These are phyloP conservation scores for Phytopythium sindhum DNA, from an alignment of 352 stramenopile genomes.

Conservation along the genomic window DNA sequence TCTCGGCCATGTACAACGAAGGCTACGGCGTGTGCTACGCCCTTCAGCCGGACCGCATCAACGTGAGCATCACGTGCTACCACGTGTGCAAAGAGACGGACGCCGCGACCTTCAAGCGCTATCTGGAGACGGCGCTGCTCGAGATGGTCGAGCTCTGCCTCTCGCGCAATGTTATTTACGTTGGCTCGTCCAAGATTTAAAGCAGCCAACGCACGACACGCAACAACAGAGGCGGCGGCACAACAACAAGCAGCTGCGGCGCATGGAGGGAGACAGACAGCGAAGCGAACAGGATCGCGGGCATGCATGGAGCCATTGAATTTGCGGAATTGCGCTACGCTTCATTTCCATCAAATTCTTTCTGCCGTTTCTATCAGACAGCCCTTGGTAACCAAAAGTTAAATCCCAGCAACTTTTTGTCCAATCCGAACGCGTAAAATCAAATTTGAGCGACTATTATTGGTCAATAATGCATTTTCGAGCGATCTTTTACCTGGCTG, in stretches of 20 bases:
- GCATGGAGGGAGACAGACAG: background rate
- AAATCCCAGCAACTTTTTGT: too few relatives aligned
- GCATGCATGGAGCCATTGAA: background rate
- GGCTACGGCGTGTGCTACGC: conserved; percentile 96
- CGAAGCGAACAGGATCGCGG: background rate
- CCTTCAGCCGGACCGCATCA: conserved; percentile 92
- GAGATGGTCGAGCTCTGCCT: conserved; percentile 95
- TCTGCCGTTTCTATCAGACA: too few relatives aligned
- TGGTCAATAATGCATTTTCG: background rate
- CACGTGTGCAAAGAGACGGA: conserved; percentile 77
- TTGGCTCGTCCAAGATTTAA: conserved; percentile 85
- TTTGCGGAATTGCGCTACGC: background rate
- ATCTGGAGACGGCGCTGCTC: conserved; percentile 92
- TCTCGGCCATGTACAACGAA: conserved; percentile 93
- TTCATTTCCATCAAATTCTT: too few relatives aligned
- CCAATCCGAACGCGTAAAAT: too few relatives aligned
- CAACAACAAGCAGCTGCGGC: background rate
- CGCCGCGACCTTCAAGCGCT: conserved; percentile 83
- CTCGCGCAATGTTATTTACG: conserved; percentile 87
- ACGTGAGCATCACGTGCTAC: conserved; percentile 94
- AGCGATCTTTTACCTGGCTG: conserved; percentile 5
- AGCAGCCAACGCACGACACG: background rate
- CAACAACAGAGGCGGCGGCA: background rate
- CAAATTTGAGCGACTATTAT: too few relatives aligned
- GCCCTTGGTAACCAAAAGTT: too few relatives aligned